Evolutionary conservation across 2,329 filamentous ascomycete genomes (phyloP), one percentile per base, ranked within the genome.

Genomic region (Trichoderma polysporum): DNA sequence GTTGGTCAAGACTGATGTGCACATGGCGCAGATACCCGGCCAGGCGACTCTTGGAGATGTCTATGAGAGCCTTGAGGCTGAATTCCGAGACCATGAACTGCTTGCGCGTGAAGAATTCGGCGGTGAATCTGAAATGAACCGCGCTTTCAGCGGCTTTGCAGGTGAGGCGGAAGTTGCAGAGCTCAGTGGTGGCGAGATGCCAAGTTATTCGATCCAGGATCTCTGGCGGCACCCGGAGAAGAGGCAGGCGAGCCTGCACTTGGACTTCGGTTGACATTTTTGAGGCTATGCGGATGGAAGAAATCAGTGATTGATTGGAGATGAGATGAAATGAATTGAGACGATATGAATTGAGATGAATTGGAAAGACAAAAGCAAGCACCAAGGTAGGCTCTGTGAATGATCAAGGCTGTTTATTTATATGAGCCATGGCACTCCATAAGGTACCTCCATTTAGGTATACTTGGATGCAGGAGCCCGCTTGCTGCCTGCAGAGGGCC

Each of bases 31-130:
- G 71, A 39, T 76, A 73, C 0, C 71, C 68, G 0, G 77, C 77
- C 17, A 87, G 69, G 0, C 79, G 78, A 19, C 78, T 81, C 65
- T 81, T 79, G n/a, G 85, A 82, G 39, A 87, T 86, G 72, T 84
- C 78, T 74, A 84, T 69, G 12, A 90, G 78, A 0, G 83, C 79
- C 61, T 84, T 80, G 10, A 90, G 77, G 71, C 88, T 90, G 70
- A 80, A 76, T 37, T 85, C 78, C 1, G 83, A 84, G 63, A 90
- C 73, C 84, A 89, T 88, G 76, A 90, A 91, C 72, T 90, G 88
- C 71, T 85, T 86, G 74, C 86, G 87, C 59, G 79, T 80, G 76
- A 91, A 91, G 79, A 89, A 91, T 69, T 90, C 87, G 27, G 79
- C 79, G 31, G 83, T 80, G 70, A 90, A 91, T 37, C 79, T 79